phyloP scores from a whole-genome alignment of 305 asterid genomes.

The Salvia sclarea region DNA sequence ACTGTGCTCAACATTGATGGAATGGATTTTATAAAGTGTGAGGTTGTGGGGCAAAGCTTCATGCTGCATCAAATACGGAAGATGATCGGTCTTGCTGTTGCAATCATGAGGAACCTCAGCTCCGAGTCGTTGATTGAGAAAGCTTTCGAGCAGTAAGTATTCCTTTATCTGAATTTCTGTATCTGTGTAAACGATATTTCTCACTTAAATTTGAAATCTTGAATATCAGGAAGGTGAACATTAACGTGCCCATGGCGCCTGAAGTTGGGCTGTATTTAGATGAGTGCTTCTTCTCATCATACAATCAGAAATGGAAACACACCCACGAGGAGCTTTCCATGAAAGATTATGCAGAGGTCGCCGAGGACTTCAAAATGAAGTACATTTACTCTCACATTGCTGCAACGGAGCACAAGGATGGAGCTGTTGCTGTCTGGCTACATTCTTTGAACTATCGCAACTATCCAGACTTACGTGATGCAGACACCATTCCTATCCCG shows the following conservation, averaged over 20 bases:
- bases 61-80: constrained; percentile 99
- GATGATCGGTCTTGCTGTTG: constrained; percentile 94
- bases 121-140: constrained; percentile 68
- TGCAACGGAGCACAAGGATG: constrained; percentile 72
- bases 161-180: not conserved
- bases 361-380: constrained; percentile 83
- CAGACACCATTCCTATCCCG: too few relatives aligned
- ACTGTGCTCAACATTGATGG: constrained; percentile 58
- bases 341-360: constrained; percentile 62
- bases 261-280: constrained; percentile 91
- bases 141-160: constrained; percentile 66
- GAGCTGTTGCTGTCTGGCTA: constrained; percentile 70
- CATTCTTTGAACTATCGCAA: constrained; percentile 87
- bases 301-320: constrained; percentile 70
- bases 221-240: constrained; percentile 60
- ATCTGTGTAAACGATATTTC: not conserved
- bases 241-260: constrained; percentile 93
- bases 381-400: constrained; percentile 74
- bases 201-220: constrained; percentile 21
- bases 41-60: constrained; percentile 92
- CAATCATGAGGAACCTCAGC: constrained; percentile 74
- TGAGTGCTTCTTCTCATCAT: constrained; percentile 86
- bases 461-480: constrained; percentile 60
- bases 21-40: constrained; percentile 82
- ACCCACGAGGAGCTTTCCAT: constrained; percentile 81